Evolutionary conservation across 176 grass and related monocot species (phyloP).

Genomic region (Oryza australiensis): DNA sequence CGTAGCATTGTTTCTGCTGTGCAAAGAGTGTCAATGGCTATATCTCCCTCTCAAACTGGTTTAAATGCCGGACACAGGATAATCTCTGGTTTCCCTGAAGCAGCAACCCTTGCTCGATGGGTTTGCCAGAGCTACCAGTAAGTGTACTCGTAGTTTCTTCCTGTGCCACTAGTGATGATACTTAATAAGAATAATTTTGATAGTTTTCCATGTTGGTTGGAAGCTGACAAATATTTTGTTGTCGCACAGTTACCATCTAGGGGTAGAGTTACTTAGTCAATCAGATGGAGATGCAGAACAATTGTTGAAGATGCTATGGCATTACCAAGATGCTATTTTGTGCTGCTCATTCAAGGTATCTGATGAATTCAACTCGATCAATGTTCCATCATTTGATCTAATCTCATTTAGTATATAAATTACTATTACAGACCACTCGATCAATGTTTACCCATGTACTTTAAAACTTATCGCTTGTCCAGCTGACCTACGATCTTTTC

Average conservation of each 20-base stretch:
- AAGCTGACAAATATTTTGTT: constrained; percentile 24
- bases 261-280: constrained; percentile 71
- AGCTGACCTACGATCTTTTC: neutral
- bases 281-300: constrained; percentile 59
- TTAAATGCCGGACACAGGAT: constrained; percentile 45
- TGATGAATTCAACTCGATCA: neutral
- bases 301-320: constrained; percentile 89
- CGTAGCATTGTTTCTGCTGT: constrained; percentile 89
- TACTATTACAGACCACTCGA: neutral
- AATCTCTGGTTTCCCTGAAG: constrained; percentile 71
- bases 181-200: neutral
- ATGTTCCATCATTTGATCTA: neutral
- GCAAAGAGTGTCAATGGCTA: constrained; percentile 88
- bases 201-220: constrained; percentile 21
- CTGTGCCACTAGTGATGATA: neutral
- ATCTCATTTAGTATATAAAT: neutral
- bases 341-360: constrained; percentile 93
- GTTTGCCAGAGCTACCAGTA: constrained; percentile 94
- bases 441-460: neutral
- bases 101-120: constrained; percentile 74
- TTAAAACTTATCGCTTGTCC: neutral
- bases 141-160: constrained; percentile 19
- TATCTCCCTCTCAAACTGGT: constrained; percentile 65
- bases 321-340: constrained; percentile 88
- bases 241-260: constrained; percentile 65